Percentiles rank a stretch among this genome's conserved stretches.
These are phyloP conservation scores for Chenopodium album DNA, from an alignment of 148 eudicot species.

Conservation along the genomic window DNA sequence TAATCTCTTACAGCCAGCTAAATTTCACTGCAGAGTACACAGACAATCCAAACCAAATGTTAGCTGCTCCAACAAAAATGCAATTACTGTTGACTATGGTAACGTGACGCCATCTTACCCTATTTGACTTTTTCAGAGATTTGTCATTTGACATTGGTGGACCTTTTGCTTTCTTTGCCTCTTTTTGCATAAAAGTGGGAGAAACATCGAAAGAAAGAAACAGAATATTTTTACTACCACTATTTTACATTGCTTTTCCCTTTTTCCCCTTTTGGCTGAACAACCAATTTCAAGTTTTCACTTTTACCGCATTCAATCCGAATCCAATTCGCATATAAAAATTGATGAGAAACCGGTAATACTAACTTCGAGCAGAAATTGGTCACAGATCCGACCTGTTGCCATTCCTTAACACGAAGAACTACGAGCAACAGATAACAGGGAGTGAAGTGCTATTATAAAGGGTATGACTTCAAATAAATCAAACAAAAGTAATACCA, in stretches of 20 bases:
- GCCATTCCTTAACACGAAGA: background rate
- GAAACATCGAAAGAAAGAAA: background rate
- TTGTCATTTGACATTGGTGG: background rate
- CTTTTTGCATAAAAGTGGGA: conserved; percentile 7
- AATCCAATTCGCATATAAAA: background rate
- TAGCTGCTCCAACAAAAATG: conserved; percentile 1
- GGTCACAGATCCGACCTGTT: background rate
- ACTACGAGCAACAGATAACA: background rate
- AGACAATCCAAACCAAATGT: background rate
- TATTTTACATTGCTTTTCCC: background rate
- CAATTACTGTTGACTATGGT: conserved; percentile 7
- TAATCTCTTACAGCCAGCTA: background rate
- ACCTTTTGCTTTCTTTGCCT: conserved; percentile 9
- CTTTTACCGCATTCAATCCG: background rate
- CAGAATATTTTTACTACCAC: background rate
- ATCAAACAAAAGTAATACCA: background rate
- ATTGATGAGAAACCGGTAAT: too few species aligned
- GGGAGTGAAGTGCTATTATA: background rate
- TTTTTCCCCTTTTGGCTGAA: background rate
- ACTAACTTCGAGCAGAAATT: background rate
- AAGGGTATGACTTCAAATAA: background rate
- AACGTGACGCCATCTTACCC: conserved; percentile 13
- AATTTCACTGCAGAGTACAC: background rate
- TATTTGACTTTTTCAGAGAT: conserved; percentile 1
- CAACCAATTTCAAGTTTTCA: background rate